A percentile compares a stretch with the other conserved stretches of the same genome.
Evolutionary conservation across 2,329 filamentous ascomycete genomes (phyloP).

Genomic region (Phaeophleospora eucalypticola): DNA sequence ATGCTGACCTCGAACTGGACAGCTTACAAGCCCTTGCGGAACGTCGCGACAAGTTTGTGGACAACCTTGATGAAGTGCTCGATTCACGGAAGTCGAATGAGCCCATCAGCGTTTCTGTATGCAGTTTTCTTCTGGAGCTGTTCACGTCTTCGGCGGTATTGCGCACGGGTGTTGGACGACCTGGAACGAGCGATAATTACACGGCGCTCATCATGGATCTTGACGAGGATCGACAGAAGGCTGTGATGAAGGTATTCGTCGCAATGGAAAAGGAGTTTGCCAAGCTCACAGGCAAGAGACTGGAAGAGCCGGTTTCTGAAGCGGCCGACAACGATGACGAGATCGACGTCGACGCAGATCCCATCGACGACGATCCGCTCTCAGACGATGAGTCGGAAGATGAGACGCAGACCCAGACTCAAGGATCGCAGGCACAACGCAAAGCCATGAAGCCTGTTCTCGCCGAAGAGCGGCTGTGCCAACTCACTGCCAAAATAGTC

Average conservation of each 20-base stretch:
- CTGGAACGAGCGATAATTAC: constrained; percentile 41
- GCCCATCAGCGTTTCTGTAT: constrained; percentile 69
- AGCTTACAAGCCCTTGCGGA: constrained; percentile 56
- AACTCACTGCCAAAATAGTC: constrained; percentile 79
- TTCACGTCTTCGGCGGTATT: constrained; percentile 75
- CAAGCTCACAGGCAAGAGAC: constrained; percentile 47
- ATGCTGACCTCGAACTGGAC: constrained; percentile 53
- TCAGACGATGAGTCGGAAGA: constrained; percentile 38
- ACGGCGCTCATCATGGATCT: constrained; percentile 59
- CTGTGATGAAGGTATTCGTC: constrained; percentile 73
- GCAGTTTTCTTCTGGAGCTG: constrained; percentile 74
- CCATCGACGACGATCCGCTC: constrained; percentile 25
- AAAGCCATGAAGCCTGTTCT: constrained; percentile 57
- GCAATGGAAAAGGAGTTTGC: constrained; percentile 72
- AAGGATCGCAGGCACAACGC: constrained; percentile 54
- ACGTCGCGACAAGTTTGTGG: constrained; percentile 51
- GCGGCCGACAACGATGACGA: constrained; percentile 46
- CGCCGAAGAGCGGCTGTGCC: constrained; percentile 80
- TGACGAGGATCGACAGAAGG: constrained; percentile 56
- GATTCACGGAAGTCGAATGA: constrained; percentile 50
- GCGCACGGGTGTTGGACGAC: constrained; percentile 31
- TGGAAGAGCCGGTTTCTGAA: constrained; percentile 24
- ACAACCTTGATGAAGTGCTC: constrained; percentile 49
- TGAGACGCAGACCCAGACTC: constrained; percentile 43
- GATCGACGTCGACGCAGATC: constrained; percentile 46